A percentile compares a stretch with the other conserved stretches of the same genome.
Evolutionary conservation across 2,329 filamentous ascomycete genomes (phyloP).

Genomic region (Cytospora chrysosperma): DNA sequence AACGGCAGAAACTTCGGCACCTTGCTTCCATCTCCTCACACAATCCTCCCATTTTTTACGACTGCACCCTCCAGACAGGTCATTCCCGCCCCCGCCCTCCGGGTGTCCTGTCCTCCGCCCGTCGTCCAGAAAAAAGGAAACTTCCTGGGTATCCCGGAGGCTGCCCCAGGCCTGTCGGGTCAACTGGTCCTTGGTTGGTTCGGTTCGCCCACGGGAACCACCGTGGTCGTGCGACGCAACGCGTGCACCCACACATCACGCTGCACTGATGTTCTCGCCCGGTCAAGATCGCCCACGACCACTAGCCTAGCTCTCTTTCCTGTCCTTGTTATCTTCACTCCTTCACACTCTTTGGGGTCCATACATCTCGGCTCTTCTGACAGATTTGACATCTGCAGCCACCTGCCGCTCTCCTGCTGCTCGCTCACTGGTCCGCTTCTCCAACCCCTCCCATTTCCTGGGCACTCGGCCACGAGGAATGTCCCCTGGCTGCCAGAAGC

Average conservation of each 20-base stretch:
- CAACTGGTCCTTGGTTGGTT: conserved; percentile 4
- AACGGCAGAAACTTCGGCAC: conserved; percentile 14
- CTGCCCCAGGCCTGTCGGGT: not conserved
- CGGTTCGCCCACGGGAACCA: conserved; percentile 12
- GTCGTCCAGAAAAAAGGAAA: not conserved
- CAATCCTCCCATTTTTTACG: conserved; percentile 5
- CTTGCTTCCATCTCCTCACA: conserved; percentile 11
- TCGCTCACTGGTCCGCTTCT: conserved; percentile 8
- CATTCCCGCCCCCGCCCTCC: not conserved
- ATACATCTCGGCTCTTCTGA: conserved; percentile 15
- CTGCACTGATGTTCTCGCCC: conserved; percentile 16
- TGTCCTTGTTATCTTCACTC: conserved; percentile 1
- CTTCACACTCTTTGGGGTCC: conserved; percentile 8
- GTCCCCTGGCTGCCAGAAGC: not conserved
- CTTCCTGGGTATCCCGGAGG: not conserved
- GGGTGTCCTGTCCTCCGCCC: not conserved
- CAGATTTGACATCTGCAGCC: conserved; percentile 25
- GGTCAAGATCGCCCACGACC: conserved; percentile 5
- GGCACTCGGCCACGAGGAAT: conserved; percentile 8
- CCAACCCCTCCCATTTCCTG: conserved; percentile 11
- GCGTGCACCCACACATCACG: conserved; percentile 16
- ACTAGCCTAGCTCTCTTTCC: conserved; percentile 6
- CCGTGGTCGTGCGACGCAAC: conserved; percentile 16
- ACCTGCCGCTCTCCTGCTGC: conserved; percentile 14
- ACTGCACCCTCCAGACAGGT: conserved; percentile 16